These are phyloP conservation scores for Wickerhamomyces silvicola DNA, from an alignment of 805 yeast genomes.

Conservation along the genomic window DNA sequence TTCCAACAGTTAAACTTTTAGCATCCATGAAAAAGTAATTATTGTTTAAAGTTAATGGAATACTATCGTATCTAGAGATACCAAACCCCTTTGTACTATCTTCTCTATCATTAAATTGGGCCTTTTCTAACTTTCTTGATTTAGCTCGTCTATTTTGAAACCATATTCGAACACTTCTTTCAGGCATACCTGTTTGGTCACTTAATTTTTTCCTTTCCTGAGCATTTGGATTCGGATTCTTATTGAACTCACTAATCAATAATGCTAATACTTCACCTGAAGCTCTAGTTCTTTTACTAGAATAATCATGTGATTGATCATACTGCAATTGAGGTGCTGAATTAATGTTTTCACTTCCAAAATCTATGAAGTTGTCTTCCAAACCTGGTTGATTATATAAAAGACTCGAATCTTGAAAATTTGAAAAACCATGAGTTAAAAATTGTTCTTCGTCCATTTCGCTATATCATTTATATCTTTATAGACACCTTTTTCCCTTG, in stretches of 20 bases:
- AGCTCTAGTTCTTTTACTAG: slow-evolving; percentile 65
- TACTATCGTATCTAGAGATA: slow-evolving; percentile 28
- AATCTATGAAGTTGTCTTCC: no score
- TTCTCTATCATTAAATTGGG: slow-evolving; percentile 23
- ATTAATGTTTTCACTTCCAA: no score
- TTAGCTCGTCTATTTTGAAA: slow-evolving; percentile 86
- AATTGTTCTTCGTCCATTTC: no score
- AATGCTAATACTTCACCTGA: slow-evolving; percentile 73
- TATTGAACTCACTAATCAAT: slow-evolving; percentile 60
- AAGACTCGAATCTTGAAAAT: no score
- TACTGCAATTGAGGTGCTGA: no score
- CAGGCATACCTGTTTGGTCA: slow-evolving; percentile 71
- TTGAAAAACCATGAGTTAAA: no score
- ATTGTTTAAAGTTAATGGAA: slow-evolving; percentile 54
- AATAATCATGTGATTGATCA: no score
- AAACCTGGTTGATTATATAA: no score
- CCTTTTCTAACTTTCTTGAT: slow-evolving; percentile 57
- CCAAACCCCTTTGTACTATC: slow-evolving; percentile 10
- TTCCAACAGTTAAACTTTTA: slow-evolving; percentile 63
- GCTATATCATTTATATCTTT: no score
- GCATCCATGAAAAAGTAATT: slow-evolving; percentile 66
- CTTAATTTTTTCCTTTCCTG: slow-evolving; percentile 65
- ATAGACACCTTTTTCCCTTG: no score
- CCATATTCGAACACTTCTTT: slow-evolving; percentile 88
- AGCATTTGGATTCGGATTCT: slow-evolving; percentile 71